phyloP scores from a whole-genome alignment of 2,329 filamentous ascomycete genomes.

The Cordyceps pruinosa region DNA sequence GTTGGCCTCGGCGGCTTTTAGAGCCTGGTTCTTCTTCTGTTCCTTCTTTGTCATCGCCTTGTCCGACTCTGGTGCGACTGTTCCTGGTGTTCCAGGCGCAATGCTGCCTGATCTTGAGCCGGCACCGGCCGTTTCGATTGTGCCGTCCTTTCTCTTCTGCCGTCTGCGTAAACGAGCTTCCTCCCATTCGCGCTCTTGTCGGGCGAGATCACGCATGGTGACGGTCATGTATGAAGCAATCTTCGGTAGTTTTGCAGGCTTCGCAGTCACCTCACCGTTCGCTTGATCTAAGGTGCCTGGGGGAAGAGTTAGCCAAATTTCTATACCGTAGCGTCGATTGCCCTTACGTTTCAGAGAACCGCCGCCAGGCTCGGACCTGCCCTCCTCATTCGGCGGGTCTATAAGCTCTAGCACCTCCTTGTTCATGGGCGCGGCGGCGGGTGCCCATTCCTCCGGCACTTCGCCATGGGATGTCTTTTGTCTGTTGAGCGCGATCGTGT shows the following conservation, averaged over 20 bases:
- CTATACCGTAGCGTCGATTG: background rate
- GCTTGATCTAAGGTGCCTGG: slow-evolving; percentile 35
- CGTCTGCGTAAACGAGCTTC: slow-evolving; percentile 64
- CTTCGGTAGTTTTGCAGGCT: slow-evolving; percentile 41
- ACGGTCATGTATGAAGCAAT: slow-evolving; percentile 44
- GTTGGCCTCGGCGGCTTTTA: slow-evolving; percentile 69
- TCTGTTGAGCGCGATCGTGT: slow-evolving; percentile 61
- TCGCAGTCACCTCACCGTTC: slow-evolving; percentile 30
- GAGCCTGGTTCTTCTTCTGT: slow-evolving; percentile 64
- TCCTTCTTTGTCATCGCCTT: slow-evolving; percentile 85
- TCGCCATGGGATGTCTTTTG: slow-evolving; percentile 73
- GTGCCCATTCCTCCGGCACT: slow-evolving; percentile 68
- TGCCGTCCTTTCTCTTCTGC: slow-evolving; percentile 53
- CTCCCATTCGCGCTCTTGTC: slow-evolving; percentile 64
- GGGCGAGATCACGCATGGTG: slow-evolving; percentile 54
- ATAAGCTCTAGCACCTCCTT: slow-evolving; percentile 30
- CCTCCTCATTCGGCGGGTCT: slow-evolving; percentile 17
- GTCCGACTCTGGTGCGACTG: slow-evolving; percentile 54
- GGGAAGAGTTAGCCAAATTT: slow-evolving; percentile 13
- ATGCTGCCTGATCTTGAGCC: slow-evolving; percentile 49
- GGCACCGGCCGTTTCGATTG: slow-evolving; percentile 41
- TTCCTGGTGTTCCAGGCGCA: slow-evolving; percentile 54
- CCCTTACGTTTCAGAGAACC: slow-evolving; percentile 54
- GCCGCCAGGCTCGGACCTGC: slow-evolving; percentile 34
- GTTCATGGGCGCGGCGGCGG: slow-evolving; percentile 55